A percentile compares a stretch with the other conserved stretches of the same genome.
These are phyloP conservation scores for Sclerotinia borealis DNA, from an alignment of 2,329 filamentous ascomycete genomes.

Conservation along the genomic window DNA sequence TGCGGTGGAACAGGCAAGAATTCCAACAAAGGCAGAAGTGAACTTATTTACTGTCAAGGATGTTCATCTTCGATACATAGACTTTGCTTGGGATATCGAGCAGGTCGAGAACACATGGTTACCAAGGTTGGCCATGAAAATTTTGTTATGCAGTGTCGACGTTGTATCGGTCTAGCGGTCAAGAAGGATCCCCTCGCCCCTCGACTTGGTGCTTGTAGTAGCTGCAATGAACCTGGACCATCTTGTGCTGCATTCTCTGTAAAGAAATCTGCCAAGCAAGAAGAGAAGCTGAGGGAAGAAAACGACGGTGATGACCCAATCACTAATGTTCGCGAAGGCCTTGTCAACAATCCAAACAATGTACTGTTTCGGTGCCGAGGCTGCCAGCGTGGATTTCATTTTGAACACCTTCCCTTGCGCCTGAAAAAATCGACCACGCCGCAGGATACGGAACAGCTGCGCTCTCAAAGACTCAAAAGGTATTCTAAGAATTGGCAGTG, in stretches of 20 bases:
- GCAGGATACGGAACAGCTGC: conserved; percentile 43
- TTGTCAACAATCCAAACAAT: conserved; percentile 69
- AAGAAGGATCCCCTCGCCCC: conserved; percentile 68
- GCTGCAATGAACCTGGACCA: conserved; percentile 57
- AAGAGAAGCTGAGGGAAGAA: conserved; percentile 74
- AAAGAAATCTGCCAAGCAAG: conserved; percentile 68
- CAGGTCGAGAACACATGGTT: conserved; percentile 73
- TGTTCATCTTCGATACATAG: conserved; percentile 82
- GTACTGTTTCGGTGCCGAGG: conserved; percentile 76
- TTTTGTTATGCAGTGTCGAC: conserved; percentile 86
- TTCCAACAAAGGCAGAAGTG: conserved; percentile 49
- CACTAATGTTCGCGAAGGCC: conserved; percentile 50
- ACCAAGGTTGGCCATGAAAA: conserved; percentile 73
- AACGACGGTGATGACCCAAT: conserved; percentile 77
- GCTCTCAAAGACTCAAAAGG: conserved; percentile 60
- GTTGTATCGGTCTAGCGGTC: conserved; percentile 64
- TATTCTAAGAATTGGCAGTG: conserved; percentile 76
- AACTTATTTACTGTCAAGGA: conserved; percentile 82
- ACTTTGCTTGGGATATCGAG: conserved; percentile 69
- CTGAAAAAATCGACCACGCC: conserved; percentile 32
- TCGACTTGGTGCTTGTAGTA: conserved; percentile 63
- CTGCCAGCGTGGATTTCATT: conserved; percentile 78
- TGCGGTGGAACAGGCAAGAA: conserved; percentile 55
- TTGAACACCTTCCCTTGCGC: conserved; percentile 64
- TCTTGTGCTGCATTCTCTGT: conserved; percentile 71